Conservation (phyloP, 2,329 filamentous ascomycete genomes). For the Penicillium janthinellum region DNA sequence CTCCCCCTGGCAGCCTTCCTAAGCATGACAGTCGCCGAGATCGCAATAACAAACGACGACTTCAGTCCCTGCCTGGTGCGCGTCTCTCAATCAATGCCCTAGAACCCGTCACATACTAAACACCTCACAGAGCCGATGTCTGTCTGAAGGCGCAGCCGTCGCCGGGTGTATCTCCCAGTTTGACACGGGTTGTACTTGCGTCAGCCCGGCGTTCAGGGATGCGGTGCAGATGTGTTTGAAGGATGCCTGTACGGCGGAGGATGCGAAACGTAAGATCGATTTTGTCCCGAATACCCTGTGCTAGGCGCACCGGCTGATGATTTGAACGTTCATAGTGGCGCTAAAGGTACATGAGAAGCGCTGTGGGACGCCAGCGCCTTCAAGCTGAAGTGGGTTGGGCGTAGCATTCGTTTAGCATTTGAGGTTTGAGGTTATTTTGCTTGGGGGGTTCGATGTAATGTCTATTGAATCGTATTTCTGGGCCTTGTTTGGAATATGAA, state of each 20-base stretch:
- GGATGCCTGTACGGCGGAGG: constrained; percentile 14
- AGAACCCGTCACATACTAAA: constrained; percentile 4
- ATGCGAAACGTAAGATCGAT: constrained; percentile 16
- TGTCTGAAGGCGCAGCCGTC: constrained; percentile 15
- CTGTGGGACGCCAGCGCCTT: not conserved
- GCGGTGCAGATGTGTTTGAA: constrained; percentile 17
- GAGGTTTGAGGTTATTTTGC: not conserved
- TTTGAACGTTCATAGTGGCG: constrained; percentile 1
- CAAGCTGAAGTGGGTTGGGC: not conserved
- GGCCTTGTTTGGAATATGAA: not conserved
- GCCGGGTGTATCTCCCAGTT: constrained; percentile 19
- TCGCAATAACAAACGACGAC: constrained; percentile 1
- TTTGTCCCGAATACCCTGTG: not conserved
- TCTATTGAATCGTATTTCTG: not conserved
- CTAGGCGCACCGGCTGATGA: not conserved
- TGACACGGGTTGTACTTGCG: constrained; percentile 24
- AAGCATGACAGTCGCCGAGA: constrained; percentile 16
- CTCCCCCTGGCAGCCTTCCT: constrained; percentile 21
- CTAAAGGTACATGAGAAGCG: constrained; percentile 7
- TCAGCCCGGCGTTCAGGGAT: constrained; percentile 20
- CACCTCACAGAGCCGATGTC: constrained; percentile 12
- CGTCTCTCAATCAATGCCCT: not conserved
- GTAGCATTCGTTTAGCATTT: not conserved
- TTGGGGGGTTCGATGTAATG: not conserved
- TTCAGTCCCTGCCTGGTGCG: constrained; percentile 19